Conservation (phyloP, 257 asterid genomes). For the Nicotiana knightiana region DNA sequence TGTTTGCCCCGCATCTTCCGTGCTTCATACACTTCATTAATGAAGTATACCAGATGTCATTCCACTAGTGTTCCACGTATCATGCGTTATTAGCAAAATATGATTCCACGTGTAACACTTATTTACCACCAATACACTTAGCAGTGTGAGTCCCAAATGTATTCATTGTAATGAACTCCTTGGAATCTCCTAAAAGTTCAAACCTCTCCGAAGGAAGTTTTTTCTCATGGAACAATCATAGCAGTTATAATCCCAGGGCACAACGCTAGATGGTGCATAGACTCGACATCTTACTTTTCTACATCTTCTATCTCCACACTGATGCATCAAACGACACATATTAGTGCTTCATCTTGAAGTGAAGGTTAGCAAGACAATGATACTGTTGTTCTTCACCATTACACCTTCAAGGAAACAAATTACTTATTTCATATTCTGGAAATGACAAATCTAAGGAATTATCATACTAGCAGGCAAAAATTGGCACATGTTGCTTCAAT, state of each 20-base stretch:
- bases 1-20: no score
- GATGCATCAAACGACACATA: background rate
- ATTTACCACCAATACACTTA: slow-evolving; percentile 11
- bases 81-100: no score
- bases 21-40: no score
- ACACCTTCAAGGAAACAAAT: background rate
- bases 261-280: slow-evolving; percentile 47
- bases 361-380: background rate
- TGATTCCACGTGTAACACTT: no score
- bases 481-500: background rate
- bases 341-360: background rate
- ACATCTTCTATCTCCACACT: slow-evolving; percentile 20
- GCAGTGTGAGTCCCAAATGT: slow-evolving; percentile 81
- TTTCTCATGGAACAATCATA: slow-evolving; percentile 77
- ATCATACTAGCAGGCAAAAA: background rate
- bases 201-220: slow-evolving; percentile 63
- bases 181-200: slow-evolving; percentile 60
- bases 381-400: background rate
- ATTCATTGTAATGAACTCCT: slow-evolving; percentile 59
- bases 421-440: background rate
- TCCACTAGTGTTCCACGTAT: no score
- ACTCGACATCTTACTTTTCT: slow-evolving; percentile 61
- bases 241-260: slow-evolving; percentile 80
- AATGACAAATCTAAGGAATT: background rate
- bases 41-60: no score